Evolutionary conservation across 257 asterid species (phyloP).

Genomic region (Cruciata laevipes): DNA sequence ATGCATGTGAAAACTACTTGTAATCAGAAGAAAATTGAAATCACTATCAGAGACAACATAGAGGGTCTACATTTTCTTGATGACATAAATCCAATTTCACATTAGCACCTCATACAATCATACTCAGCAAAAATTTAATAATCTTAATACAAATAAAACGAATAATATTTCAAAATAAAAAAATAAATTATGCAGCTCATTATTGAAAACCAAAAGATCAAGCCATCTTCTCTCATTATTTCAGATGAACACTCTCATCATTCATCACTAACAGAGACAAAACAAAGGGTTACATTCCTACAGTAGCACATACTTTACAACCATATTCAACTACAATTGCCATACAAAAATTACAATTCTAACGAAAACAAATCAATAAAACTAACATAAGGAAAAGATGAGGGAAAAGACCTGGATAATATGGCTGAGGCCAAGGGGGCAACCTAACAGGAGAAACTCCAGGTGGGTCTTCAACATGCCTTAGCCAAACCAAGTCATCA

Average conservation of each 20-base stretch:
- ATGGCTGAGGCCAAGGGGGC: slow-evolving; percentile 80
- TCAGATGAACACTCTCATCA: background rate
- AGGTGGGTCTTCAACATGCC: slow-evolving; percentile 54
- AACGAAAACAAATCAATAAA: background rate
- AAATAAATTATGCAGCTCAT: no score
- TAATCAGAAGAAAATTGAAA: background rate
- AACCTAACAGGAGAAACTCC: slow-evolving; percentile 21
- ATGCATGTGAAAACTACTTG: background rate
- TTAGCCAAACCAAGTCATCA: slow-evolving; percentile 80
- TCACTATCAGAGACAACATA: background rate
- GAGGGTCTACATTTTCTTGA: background rate
- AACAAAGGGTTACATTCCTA: background rate
- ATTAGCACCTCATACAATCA: background rate
- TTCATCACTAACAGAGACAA: background rate
- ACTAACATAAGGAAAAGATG: background rate
- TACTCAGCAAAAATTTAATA: background rate
- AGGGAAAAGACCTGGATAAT: slow-evolving; percentile 47
- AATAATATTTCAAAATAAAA: no score
- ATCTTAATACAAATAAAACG: background rate
- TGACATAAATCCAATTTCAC: background rate
- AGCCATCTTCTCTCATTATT: background rate
- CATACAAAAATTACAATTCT: background rate
- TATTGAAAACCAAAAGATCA: no score
- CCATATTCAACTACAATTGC: background rate
- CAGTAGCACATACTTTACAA: background rate